A percentile compares a stretch with the other conserved stretches of the same genome.
Conservation (phyloP, 2,329 filamentous ascomycete genomes). For the Ceratocystis destructans region DNA sequence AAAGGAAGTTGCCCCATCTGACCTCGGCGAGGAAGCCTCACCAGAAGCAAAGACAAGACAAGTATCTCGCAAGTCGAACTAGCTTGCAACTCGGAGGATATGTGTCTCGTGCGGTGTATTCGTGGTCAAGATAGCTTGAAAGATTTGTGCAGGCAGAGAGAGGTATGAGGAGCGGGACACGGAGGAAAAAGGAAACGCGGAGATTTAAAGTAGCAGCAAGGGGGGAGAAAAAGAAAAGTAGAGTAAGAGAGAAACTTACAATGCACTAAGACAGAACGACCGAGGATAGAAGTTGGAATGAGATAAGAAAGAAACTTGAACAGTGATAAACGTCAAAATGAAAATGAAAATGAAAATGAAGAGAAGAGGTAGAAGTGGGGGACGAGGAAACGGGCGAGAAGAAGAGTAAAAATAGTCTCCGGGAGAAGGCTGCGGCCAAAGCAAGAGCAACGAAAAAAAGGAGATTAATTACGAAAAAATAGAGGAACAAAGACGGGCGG, state of each 20-base stretch:
- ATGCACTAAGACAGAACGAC: not conserved
- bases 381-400: slow-evolving; percentile 3
- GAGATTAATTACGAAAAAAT: not conserved
- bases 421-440: not conserved
- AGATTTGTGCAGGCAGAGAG: not conserved
- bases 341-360: slow-evolving; percentile 6
- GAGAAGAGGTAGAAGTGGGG: slow-evolving; percentile 7
- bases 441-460: not conserved
- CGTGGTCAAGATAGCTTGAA: not conserved
- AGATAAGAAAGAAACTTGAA: not conserved
- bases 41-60: not conserved
- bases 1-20: not conserved
- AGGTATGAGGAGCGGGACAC: not conserved
- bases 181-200: not conserved
- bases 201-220: not conserved
- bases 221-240: not conserved
- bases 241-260: not conserved
- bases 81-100: not conserved
- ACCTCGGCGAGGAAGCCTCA: not conserved
- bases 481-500: not conserved
- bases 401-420: slow-evolving; percentile 13
- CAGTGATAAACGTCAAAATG: slow-evolving; percentile 5
- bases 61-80: not conserved
- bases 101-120: no score
- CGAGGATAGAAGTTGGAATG: not conserved